Evolutionary conservation across 768 basidiomycete genomes (phyloP).

Genomic region (Sporobolomyces phaffii): DNA sequence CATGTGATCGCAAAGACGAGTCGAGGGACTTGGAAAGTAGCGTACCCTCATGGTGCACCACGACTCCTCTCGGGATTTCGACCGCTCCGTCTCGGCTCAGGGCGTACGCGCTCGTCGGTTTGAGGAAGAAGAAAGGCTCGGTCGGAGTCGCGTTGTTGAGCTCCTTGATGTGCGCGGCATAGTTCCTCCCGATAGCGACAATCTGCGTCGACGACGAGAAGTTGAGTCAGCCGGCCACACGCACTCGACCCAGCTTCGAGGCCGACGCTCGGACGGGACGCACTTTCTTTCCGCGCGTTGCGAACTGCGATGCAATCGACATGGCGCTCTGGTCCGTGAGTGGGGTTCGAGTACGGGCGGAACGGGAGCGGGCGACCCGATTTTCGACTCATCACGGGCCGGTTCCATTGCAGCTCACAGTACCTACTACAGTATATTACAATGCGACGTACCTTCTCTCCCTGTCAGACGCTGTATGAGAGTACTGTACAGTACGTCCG

Average conservation of each 20-base stretch:
- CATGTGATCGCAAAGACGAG: too few relatives aligned
- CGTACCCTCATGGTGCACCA: constrained; percentile 94
- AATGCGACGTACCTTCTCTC: too few relatives aligned
- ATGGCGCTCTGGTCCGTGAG: too few relatives aligned
- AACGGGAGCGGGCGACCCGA: too few relatives aligned
- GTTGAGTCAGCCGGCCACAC: background rate
- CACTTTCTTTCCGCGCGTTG: constrained; percentile 31
- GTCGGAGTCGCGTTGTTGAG: constrained; percentile 79
- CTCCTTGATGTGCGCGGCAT: constrained; percentile 57
- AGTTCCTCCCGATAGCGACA: constrained; percentile 92
- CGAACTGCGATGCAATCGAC: constrained; percentile 29
- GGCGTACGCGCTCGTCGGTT: constrained; percentile 82
- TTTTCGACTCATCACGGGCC: too few relatives aligned
- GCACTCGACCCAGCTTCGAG: background rate
- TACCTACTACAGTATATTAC: too few relatives aligned
- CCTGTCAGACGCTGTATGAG: too few relatives aligned
- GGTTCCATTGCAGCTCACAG: too few relatives aligned
- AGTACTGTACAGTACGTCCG: too few relatives aligned
- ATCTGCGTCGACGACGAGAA: constrained; percentile 55
- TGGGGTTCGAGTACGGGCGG: background rate
- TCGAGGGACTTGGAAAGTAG: too few relatives aligned
- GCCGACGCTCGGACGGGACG: background rate
- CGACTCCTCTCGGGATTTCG: constrained; percentile 76
- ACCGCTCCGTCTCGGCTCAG: constrained; percentile 62
- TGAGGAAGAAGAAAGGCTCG: constrained; percentile 98